Evolutionary conservation across 208 protist species (phyloP).

Genomic region (Wallacemonas sp.): DNA sequence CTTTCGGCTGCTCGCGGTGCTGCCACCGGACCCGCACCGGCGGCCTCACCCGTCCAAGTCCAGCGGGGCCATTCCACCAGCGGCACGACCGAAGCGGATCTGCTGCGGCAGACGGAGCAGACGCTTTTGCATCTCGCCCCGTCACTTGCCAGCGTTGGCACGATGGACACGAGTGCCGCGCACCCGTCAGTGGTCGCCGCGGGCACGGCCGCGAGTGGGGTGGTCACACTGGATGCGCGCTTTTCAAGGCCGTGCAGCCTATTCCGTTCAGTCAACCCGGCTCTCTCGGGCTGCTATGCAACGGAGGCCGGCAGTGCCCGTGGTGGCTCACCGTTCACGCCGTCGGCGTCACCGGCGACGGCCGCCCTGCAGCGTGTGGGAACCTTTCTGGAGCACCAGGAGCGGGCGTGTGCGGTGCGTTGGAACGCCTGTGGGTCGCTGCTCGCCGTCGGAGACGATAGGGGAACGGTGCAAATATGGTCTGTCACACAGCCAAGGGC

Average conservation of each 20-base stretch:
- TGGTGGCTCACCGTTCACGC: conserved; percentile 27
- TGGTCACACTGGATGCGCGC: conserved; percentile 61
- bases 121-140: conserved; percentile 21
- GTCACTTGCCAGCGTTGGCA: conserved; percentile 47
- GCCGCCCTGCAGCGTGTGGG: not conserved
- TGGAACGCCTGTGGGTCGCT: conserved; percentile 37
- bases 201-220: conserved; percentile 47
- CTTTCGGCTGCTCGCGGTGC: not conserved
- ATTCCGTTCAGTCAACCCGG: conserved; percentile 16
- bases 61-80: too few species aligned
- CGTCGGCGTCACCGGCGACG: conserved; percentile 20
- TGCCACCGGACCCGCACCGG: too few species aligned
- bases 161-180: conserved; percentile 40
- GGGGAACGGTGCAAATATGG: conserved; percentile 37
- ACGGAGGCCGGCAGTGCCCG: too few species aligned
- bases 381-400: conserved; percentile 8
- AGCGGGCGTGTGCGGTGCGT: conserved; percentile 23
- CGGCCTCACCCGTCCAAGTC: too few species aligned
- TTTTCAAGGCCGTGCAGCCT: conserved; percentile 17
- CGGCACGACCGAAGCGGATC: not conserved
- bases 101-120: not conserved
- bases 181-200: conserved; percentile 58
- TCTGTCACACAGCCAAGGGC: conserved; percentile 2
- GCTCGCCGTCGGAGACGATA: conserved; percentile 24
- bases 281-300: not conserved